These are phyloP conservation scores for Biscogniauxia sp. DNA, from an alignment of 2,329 filamentous ascomycete genomes.

Conservation along the genomic window DNA sequence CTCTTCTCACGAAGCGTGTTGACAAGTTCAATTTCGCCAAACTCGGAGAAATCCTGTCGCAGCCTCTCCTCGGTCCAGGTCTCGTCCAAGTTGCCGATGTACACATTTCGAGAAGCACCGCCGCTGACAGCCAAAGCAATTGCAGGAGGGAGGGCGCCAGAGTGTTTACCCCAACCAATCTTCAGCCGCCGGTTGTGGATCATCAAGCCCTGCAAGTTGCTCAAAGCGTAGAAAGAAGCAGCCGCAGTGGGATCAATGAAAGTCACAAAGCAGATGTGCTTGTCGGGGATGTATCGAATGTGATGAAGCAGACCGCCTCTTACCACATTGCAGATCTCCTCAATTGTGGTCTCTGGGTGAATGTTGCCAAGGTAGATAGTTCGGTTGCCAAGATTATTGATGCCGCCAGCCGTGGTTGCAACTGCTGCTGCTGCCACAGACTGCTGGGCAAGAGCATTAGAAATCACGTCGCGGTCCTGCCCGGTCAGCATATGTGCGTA, in stretches of 20 bases:
- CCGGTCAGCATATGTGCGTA: slow-evolving; percentile 96
- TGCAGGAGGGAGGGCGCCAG: slow-evolving; percentile 88
- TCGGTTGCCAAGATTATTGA: slow-evolving; percentile 95
- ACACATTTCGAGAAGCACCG: slow-evolving; percentile 96
- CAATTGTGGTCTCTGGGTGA: slow-evolving; percentile 96
- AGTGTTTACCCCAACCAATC: slow-evolving; percentile 99
- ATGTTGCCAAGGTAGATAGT: slow-evolving; percentile 99
- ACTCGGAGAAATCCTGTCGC: slow-evolving; percentile 95
- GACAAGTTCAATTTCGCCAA: slow-evolving; percentile 95
- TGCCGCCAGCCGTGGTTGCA: slow-evolving; percentile 91
- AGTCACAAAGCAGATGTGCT: slow-evolving; percentile 99
- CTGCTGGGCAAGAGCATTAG: slow-evolving; percentile 92
- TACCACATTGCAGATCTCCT: slow-evolving; percentile 99
- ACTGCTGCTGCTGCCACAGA: slow-evolving; percentile 96
- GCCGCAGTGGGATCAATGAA: slow-evolving; percentile 98
- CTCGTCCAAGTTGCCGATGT: slow-evolving; percentile 96
- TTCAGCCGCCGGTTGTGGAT: slow-evolving; percentile 97
- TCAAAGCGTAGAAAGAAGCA: slow-evolving; percentile 95
- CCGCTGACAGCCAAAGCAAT: slow-evolving; percentile 95
- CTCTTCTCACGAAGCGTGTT: slow-evolving; percentile 98
- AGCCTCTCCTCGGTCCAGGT: slow-evolving; percentile 95
- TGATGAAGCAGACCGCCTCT: slow-evolving; percentile 93
- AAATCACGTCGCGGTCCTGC: slow-evolving; percentile 94
- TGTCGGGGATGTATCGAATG: slow-evolving; percentile 98
- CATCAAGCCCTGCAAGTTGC: slow-evolving; percentile 97